Conservation (phyloP, 2,329 filamentous ascomycete genomes). For the Ascochyta lentis region DNA sequence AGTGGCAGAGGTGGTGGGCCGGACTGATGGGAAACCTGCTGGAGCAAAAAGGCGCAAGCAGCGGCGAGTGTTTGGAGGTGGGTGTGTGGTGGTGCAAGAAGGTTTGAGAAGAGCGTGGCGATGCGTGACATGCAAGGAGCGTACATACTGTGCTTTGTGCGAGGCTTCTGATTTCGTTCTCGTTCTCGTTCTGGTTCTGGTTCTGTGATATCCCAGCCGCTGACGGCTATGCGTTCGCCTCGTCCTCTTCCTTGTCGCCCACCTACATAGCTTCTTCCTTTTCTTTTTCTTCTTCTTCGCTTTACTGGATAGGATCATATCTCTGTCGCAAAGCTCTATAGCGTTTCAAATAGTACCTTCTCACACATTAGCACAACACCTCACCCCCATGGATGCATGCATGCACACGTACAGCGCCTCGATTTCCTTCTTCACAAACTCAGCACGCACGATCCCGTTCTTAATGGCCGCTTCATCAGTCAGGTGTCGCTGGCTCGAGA, state of each 20-base stretch:
- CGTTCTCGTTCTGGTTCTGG: not conserved
- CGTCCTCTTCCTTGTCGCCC: not conserved
- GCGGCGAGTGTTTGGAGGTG: slow-evolving; percentile 81
- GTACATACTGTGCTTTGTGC: slow-evolving; percentile 1
- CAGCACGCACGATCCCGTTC: slow-evolving; percentile 75
- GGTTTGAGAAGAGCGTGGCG: slow-evolving; percentile 41
- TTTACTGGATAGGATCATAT: slow-evolving; percentile 61
- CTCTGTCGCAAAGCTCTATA: slow-evolving; percentile 85
- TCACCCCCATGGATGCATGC: too few relatives aligned
- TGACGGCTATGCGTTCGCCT: slow-evolving; percentile 9
- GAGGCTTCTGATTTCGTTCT: not conserved
- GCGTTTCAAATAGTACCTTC: slow-evolving; percentile 77
- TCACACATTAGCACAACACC: too few relatives aligned
- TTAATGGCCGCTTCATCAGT: slow-evolving; percentile 77
- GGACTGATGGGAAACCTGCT: slow-evolving; percentile 87
- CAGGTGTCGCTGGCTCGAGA: slow-evolving; percentile 75
- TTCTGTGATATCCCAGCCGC: slow-evolving; percentile 19
- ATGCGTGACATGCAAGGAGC: not conserved
- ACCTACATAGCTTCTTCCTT: not conserved
- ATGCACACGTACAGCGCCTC: slow-evolving; percentile 78
- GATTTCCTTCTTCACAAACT: slow-evolving; percentile 95
- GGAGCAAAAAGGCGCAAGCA: slow-evolving; percentile 77
- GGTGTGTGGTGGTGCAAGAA: slow-evolving; percentile 71
- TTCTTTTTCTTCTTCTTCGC: too few relatives aligned
- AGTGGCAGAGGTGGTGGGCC: slow-evolving; percentile 90